Base-by-base conservation (phyloP, 2,329 filamentous ascomycete genomes). In the Fusarium cyanostomum region DNA sequence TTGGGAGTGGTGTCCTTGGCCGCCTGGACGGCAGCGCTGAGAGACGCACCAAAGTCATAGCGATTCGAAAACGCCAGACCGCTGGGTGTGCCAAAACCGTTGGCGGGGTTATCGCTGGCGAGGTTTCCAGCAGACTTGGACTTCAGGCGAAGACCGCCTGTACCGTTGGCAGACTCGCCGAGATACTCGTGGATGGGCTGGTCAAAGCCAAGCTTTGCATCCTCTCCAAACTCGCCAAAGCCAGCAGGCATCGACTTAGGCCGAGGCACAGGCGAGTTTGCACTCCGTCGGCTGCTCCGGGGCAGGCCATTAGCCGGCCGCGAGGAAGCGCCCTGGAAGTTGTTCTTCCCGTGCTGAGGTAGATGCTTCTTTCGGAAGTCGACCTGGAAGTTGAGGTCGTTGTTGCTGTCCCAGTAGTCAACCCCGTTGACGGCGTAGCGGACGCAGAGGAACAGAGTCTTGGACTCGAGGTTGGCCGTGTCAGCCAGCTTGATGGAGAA, bases 391-490 rank as follows among this genome's bases (percentile, higher is more conserved):
- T 99, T 98, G 77, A 87, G 86, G 27, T 82, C 81, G 68, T 82
- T 82, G 75, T 99, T 99, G 83, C 94, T 99, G 78, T 99, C 95
- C 95, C 95, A 99, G 76, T 88, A 92, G 71, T 98, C 94, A 62
- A 90, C 84, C 15, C 92, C 92, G 62, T 89, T 89, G 56, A 96
- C 92, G 34, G 81, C 87, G 78, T 98, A 99, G 48, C 92, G 90
- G 46, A 97, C 85, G 77, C 95, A 98, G 72, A 98, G 88, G 77
- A 94, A 92, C 73, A 99, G 82, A 0, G 93, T 97, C 84, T 97
- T 98, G 66, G 88, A 87, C 76, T 97, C 94, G 41, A 99, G 84
- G 75, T 97, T 94, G 39, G 92, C 91, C 70, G 93, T 89, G 73
- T 99, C 95, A 16, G 93, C 89, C 56, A 99, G 79, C 81, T 94